A percentile compares a stretch with the other conserved stretches of the same genome.
These are phyloP conservation scores for Globisporangium viniferum DNA, from an alignment of 352 stramenopile species.

Conservation along the genomic window DNA sequence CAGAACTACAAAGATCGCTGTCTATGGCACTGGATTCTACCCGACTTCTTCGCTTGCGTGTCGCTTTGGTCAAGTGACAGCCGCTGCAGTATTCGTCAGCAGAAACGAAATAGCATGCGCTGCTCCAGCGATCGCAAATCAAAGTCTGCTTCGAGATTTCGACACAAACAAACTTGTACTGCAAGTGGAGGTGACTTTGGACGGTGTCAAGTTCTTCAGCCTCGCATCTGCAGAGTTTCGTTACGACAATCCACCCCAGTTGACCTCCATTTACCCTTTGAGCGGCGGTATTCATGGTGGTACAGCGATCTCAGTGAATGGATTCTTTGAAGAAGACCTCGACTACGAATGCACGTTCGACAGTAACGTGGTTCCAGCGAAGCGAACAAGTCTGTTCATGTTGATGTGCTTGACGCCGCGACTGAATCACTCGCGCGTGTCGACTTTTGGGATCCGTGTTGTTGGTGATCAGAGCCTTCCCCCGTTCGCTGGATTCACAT, in stretches of 20 bases:
- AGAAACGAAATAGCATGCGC: slow-evolving; percentile 25
- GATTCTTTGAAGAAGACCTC: slow-evolving; percentile 23
- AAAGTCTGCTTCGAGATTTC: background rate
- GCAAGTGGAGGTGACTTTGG: slow-evolving; percentile 27
- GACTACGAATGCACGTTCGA: slow-evolving; percentile 30
- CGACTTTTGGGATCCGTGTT: slow-evolving; percentile 8
- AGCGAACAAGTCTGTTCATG: slow-evolving; percentile 17
- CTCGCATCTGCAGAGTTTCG: slow-evolving; percentile 17
- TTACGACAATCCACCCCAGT: slow-evolving; percentile 17
- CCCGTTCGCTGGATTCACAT: background rate
- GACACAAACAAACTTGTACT: background rate
- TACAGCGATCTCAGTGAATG: slow-evolving; percentile 22
- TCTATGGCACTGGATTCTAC: slow-evolving; percentile 28
- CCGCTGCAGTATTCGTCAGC: slow-evolving; percentile 22
- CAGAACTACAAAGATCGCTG: slow-evolving; percentile 15
- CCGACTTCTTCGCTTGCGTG: slow-evolving; percentile 18
- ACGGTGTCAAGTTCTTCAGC: slow-evolving; percentile 24
- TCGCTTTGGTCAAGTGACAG: slow-evolving; percentile 22
- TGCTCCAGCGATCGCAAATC: background rate
- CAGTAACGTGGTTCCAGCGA: slow-evolving; percentile 2
- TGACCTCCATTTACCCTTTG: slow-evolving; percentile 22
- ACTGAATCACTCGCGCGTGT: background rate
- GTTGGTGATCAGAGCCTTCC: slow-evolving; percentile 1
- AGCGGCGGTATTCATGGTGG: slow-evolving; percentile 24
- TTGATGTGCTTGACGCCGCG: slow-evolving; percentile 23